Percentiles rank a stretch among this genome's conserved stretches.
phyloP scores from a whole-genome alignment of 1,139 yeast species.

The Debaryomyces coudertii region DNA sequence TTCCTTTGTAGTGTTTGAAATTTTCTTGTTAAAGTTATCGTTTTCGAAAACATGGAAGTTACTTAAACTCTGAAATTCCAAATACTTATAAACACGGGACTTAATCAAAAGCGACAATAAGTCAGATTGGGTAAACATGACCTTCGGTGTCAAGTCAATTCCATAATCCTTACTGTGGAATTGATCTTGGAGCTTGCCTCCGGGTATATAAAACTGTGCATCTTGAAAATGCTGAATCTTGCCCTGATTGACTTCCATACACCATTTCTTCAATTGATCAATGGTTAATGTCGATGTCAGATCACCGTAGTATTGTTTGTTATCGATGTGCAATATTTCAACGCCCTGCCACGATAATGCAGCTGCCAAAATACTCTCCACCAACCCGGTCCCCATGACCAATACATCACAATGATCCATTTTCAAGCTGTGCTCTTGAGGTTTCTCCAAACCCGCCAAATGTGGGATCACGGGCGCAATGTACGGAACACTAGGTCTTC shows the following conservation, averaged over 20 bases:
- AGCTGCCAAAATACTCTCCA: slow-evolving; percentile 87
- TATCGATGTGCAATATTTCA: slow-evolving; percentile 84
- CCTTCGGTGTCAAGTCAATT: slow-evolving; percentile 85
- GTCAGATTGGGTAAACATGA: slow-evolving; percentile 87
- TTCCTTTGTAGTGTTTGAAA: slow-evolving; percentile 76
- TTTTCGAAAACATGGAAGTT: slow-evolving; percentile 91
- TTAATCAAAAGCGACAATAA: slow-evolving; percentile 75
- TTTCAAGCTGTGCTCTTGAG: slow-evolving; percentile 48
- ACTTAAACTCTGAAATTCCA: slow-evolving; percentile 88
- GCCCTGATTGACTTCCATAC: slow-evolving; percentile 60
- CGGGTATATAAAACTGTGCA: slow-evolving; percentile 75
- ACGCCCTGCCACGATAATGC: slow-evolving; percentile 97
- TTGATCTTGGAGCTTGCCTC: slow-evolving; percentile 43
- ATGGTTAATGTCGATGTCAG: slow-evolving; percentile 81
- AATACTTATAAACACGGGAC: slow-evolving; percentile 84
- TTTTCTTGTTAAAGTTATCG: slow-evolving; percentile 78
- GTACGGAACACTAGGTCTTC: slow-evolving; percentile 62
- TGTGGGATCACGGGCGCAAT: slow-evolving; percentile 72
- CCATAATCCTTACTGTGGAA: slow-evolving; percentile 76
- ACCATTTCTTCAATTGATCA: slow-evolving; percentile 85
- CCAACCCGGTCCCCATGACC: slow-evolving; percentile 89
- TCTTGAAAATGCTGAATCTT: slow-evolving; percentile 55
- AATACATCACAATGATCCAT: slow-evolving; percentile 83
- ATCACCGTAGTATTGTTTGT: slow-evolving; percentile 85
- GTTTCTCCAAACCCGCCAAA: slow-evolving; percentile 74